These are phyloP conservation scores for Cyathus striatus DNA, from an alignment of 768 basidiomycete species.

Conservation along the genomic window DNA sequence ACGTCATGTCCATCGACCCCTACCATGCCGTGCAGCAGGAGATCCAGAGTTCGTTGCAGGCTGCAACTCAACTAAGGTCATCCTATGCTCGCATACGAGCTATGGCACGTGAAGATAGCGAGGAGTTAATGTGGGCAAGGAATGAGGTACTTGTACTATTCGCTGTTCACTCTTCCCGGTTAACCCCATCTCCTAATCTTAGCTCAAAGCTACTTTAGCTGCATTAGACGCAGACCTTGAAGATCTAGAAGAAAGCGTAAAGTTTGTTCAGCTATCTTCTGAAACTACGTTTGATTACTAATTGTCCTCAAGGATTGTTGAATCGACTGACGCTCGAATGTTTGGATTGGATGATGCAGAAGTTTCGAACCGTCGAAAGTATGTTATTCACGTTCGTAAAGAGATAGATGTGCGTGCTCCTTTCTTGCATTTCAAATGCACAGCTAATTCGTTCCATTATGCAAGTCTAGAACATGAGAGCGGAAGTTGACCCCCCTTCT, in stretches of 20 bases:
- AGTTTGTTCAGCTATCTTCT: constrained; percentile 39
- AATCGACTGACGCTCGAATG: constrained; percentile 75
- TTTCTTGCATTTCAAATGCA: constrained; percentile 2
- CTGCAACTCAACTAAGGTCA: constrained; percentile 63
- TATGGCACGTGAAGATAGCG: constrained; percentile 68
- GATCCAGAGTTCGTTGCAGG: constrained; percentile 69
- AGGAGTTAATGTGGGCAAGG: constrained; percentile 75
- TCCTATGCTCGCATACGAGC: constrained; percentile 77
- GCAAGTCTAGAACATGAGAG: constrained; percentile 72
- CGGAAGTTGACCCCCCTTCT: constrained; percentile 36
- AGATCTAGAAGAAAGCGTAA: constrained; percentile 92
- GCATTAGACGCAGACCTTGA: constrained; percentile 84
- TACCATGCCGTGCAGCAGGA: constrained; percentile 86
- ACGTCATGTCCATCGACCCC: constrained; percentile 68
- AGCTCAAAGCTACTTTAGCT: constrained; percentile 76
- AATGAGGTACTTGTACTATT: constrained; percentile 54
- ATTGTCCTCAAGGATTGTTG: constrained; percentile 63
- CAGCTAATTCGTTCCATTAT: constrained; percentile 13
- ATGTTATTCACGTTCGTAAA: constrained; percentile 67
- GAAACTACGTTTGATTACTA: background rate
- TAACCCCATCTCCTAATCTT: constrained; percentile 2
- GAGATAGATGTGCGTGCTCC: constrained; percentile 74
- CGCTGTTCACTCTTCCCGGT: background rate
- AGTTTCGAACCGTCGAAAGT: constrained; percentile 68
- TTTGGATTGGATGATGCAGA: constrained; percentile 82